Evolutionary conservation across 148 eudicot genomes (phyloP).

Genomic region (Fagopyrum homotropicum): DNA sequence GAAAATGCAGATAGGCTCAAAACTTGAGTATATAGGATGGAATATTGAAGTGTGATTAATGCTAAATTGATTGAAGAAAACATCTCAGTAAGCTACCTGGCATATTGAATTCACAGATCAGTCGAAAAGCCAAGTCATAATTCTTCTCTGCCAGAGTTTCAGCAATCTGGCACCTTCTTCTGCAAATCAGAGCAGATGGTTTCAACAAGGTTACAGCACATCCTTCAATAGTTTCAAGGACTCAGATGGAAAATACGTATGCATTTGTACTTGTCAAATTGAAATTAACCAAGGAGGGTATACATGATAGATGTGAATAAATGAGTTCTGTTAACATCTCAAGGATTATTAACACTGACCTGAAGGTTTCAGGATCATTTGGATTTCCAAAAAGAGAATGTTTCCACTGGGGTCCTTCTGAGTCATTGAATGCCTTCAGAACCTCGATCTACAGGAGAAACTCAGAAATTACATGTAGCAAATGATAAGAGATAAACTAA

Average conservation of each 20-base stretch:
- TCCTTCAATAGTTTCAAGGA: not conserved
- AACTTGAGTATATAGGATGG: slow-evolving; percentile 12
- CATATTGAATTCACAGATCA: slow-evolving; percentile 76
- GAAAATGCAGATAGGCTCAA: slow-evolving; percentile 17
- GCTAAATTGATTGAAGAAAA: not conserved
- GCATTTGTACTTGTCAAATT: not conserved
- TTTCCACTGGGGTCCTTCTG: slow-evolving; percentile 97
- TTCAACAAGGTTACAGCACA: slow-evolving; percentile 1
- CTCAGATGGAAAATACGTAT: not conserved
- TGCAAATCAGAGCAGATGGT: slow-evolving; percentile 25
- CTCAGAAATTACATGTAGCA: not conserved
- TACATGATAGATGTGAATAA: not conserved
- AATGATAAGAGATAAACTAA: not conserved
- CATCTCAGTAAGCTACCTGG: slow-evolving; percentile 44
- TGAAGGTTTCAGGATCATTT: slow-evolving; percentile 88
- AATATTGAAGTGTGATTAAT: not conserved
- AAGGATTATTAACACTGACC: slow-evolving; percentile 34
- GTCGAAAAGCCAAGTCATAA: slow-evolving; percentile 86
- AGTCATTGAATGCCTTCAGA: slow-evolving; percentile 71
- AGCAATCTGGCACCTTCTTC: slow-evolving; percentile 90
- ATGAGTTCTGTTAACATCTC: not conserved
- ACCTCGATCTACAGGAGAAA: slow-evolving; percentile 60
- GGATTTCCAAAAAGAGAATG: slow-evolving; percentile 97
- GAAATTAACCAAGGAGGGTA: not conserved
- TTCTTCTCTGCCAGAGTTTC: slow-evolving; percentile 92